These are phyloP conservation scores for Backusella liffmaniae DNA, from an alignment of 192 early-diverging fungal genomes.

Conservation along the genomic window DNA sequence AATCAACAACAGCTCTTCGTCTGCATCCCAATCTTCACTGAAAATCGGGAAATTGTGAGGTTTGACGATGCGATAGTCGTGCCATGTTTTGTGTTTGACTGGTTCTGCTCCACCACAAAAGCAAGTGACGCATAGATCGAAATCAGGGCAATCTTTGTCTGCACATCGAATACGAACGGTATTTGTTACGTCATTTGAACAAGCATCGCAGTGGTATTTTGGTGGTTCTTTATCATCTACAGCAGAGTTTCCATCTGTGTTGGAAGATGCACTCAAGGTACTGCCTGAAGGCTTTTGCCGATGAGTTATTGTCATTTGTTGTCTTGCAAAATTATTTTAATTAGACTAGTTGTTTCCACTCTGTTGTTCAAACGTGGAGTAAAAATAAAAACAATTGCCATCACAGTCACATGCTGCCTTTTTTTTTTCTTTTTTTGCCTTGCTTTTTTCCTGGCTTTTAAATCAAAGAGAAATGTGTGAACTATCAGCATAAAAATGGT, in stretches of 20 bases:
- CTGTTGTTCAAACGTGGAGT: neutral
- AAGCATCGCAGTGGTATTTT: slow-evolving; percentile 81
- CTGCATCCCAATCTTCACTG: slow-evolving; percentile 88
- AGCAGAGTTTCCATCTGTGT: neutral
- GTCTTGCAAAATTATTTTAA: neutral
- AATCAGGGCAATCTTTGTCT: slow-evolving; percentile 68
- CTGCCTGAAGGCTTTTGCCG: slow-evolving; percentile 33
- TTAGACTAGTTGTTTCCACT: neutral
- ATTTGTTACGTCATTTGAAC: slow-evolving; percentile 87
- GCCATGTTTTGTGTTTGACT: slow-evolving; percentile 77
- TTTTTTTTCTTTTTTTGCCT: no score
- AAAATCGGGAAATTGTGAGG: slow-evolving; percentile 88
- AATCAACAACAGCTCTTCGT: slow-evolving; percentile 94
- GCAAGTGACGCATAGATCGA: slow-evolving; percentile 94
- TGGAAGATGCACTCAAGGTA: slow-evolving; percentile 25
- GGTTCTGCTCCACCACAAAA: slow-evolving; percentile 85
- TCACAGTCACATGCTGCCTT: neutral
- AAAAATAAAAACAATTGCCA: neutral
- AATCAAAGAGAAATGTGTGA: no score
- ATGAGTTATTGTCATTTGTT: slow-evolving; percentile 41
- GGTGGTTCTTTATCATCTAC: slow-evolving; percentile 38
- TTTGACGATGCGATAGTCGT: slow-evolving; percentile 90
- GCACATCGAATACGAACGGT: slow-evolving; percentile 85
- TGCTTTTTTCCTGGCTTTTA: neutral
- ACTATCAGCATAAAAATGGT: no score